Base-by-base conservation (phyloP, 805 yeast genomes). In the Saccharomycopsis fermentans region DNA sequence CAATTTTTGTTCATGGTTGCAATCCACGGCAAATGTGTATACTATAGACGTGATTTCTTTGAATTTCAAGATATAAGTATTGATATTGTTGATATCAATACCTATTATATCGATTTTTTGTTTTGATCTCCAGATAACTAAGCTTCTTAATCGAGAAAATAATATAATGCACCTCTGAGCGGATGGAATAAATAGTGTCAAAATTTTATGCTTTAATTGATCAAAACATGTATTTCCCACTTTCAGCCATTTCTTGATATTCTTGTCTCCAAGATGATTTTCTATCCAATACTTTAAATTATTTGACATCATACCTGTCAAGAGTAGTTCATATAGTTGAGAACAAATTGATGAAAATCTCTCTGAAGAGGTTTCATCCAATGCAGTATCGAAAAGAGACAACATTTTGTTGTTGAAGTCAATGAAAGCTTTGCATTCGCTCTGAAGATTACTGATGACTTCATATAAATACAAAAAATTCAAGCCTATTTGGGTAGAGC, bases 241-340 rank as follows among this genome's bases (percentile, higher is more conserved):
- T 56, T 75, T 77, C 2, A 71, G 70, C 79, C 89, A 79, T 63
- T 80, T 74, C 61, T 78, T 80, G 19, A 80, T 67, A 32, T 87
- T 87, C 61, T 86, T 72, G 61, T 84, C 90, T 0, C 88, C 90
- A 36, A 86, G 71, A 54, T 82, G 81, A 63, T 84, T 83, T 24
- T 80, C 75, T 65, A 87, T 71, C 82, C 83, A 86, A 58, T 81
- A 82, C 59, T 75, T 77, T 1, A 81, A 70, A 0, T 74, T 69
- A 14, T 71, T 74, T 1, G 81, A 75, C 55, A 79, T 71, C 62
- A 59, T 58, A 1, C 86, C 86, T 0, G 87, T 80, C 3, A 82
- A 65, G 1, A 82, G 67, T 24, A 80, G 64, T 55, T 79, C 80
- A 58, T 76, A 75, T 6, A 82, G 66, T 59, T 74, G 75, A 55